phyloP scores from a whole-genome alignment of 2,329 filamentous ascomycete species.

The Ophiostoma ulmi region DNA sequence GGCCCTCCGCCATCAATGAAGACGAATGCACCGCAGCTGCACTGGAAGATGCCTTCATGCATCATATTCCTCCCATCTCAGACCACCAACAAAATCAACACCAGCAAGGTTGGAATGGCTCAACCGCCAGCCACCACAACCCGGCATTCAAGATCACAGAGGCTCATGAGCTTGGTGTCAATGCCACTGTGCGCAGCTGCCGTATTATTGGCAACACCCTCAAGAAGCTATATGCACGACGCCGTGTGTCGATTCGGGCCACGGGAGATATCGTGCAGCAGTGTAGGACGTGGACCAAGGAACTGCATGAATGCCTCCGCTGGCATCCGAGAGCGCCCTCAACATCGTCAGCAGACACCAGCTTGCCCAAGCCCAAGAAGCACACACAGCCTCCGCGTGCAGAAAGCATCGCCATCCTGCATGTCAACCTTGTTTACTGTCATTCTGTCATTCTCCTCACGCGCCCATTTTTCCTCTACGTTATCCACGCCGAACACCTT shows the following conservation, averaged over 20 bases:
- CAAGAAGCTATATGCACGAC: slow-evolving; percentile 54
- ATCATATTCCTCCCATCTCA: not conserved
- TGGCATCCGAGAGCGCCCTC: slow-evolving; percentile 41
- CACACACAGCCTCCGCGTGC: slow-evolving; percentile 27
- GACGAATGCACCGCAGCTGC: slow-evolving; percentile 55
- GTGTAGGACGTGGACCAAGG: slow-evolving; percentile 49
- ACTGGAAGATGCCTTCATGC: slow-evolving; percentile 29
- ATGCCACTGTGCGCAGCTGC: slow-evolving; percentile 54
- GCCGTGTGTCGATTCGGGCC: slow-evolving; percentile 52
- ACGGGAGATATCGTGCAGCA: slow-evolving; percentile 54
- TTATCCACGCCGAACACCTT: slow-evolving; percentile 39
- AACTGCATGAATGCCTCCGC: slow-evolving; percentile 45
- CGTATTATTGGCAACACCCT: slow-evolving; percentile 55
- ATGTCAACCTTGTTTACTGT: slow-evolving; percentile 57
- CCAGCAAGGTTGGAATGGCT: not conserved
- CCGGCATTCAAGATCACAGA: slow-evolving; percentile 11
- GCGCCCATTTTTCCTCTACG: slow-evolving; percentile 58
- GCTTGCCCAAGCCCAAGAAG: slow-evolving; percentile 31
- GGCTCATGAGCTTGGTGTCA: slow-evolving; percentile 38
- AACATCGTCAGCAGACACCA: slow-evolving; percentile 25
- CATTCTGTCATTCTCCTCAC: slow-evolving; percentile 60
- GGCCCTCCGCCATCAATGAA: slow-evolving; percentile 57
- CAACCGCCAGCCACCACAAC: not conserved
- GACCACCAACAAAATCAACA: not conserved
- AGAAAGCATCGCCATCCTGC: slow-evolving; percentile 55